These are phyloP conservation scores for Candida sithepensis DNA, from an alignment of 805 yeast species.

Conservation along the genomic window DNA sequence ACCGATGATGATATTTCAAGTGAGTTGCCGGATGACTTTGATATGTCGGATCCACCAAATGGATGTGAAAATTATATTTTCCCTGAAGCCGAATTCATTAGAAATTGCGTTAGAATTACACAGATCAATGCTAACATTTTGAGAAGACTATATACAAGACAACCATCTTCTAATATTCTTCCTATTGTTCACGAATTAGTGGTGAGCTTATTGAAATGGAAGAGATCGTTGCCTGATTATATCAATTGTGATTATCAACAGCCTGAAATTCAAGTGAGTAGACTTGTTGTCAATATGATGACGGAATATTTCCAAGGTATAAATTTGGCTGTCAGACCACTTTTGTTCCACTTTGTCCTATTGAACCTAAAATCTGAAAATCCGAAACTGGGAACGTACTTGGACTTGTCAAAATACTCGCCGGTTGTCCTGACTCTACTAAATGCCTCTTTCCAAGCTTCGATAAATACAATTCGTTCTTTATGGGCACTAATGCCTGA, in stretches of 20 bases:
- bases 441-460: slow-evolving; percentile 77
- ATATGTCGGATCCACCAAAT: slow-evolving; percentile 56
- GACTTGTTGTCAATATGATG: slow-evolving; percentile 70
- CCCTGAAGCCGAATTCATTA: slow-evolving; percentile 74
- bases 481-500: slow-evolving; percentile 73
- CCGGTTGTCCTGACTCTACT: slow-evolving; percentile 62
- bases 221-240: slow-evolving; percentile 58
- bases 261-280: slow-evolving; percentile 52
- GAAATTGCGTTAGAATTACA: slow-evolving; percentile 73
- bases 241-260: slow-evolving; percentile 58
- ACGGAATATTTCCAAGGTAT: slow-evolving; percentile 83
- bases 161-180: slow-evolving; percentile 70
- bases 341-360: slow-evolving; percentile 71
- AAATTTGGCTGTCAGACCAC: slow-evolving; percentile 73
- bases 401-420: slow-evolving; percentile 67
- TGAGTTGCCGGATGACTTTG: slow-evolving; percentile 69
- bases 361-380: slow-evolving; percentile 47
- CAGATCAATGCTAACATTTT: slow-evolving; percentile 74
- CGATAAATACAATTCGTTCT: slow-evolving; percentile 69
- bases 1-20: slow-evolving; percentile 81
- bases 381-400: slow-evolving; percentile 37
- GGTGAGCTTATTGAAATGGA: slow-evolving; percentile 65
- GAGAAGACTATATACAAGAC: slow-evolving; percentile 67
- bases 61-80: slow-evolving; percentile 65
- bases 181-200: slow-evolving; percentile 72